Evolutionary conservation across 2,329 filamentous ascomycete species (phyloP), one percentile per base, ranked within the genome.

Genomic region (Chalaropsis ovoidea): DNA sequence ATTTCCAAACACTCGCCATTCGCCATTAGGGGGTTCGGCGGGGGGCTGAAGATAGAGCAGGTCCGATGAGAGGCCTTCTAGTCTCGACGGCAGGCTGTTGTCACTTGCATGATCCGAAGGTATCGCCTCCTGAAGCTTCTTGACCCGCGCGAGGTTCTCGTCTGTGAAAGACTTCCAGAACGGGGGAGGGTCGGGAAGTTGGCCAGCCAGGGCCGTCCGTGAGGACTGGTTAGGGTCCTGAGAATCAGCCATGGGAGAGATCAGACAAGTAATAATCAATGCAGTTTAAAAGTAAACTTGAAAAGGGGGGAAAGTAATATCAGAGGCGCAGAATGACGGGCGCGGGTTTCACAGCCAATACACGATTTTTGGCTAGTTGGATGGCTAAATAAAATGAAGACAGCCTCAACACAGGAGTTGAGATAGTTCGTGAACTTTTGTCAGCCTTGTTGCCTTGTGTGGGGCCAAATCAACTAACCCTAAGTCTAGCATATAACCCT

Each of bases 161-260:
- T 84, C 75, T 0, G 90, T 96, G 76, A 97, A 97, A 74, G 89
- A 82, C 70, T 87, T 86, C 86, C 89, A 97, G 77, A 96, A 95
- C 0, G 87, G 86, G 31, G 94, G 94, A 31, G 94, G 94, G 63
- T 88, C 84, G 27, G 94, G 93, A 73, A 91, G 96, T 49, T 86
- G 84, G 27, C 87, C 84, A 31, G 85, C 80, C 70, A 81, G 75
- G 60, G 79, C 77, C 52, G 70, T 70, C 69, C 73, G 71, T 8
- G 76, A 75, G 58, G 78, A 76, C 64, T 77, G 77, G 43, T 75
- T 74, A 10, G 76, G 72, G 67, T 76, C 77, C 67, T 80, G 78
- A 7, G 47, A 35, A 63, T 77, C 85, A 67, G 83, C 84, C 86
- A 89, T 90, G 54, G 64, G 15, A 39, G 17, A 7, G 8, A 19